Conservation (phyloP, 2,329 filamentous ascomycete species). For the Fusarium penzigii region DNA sequence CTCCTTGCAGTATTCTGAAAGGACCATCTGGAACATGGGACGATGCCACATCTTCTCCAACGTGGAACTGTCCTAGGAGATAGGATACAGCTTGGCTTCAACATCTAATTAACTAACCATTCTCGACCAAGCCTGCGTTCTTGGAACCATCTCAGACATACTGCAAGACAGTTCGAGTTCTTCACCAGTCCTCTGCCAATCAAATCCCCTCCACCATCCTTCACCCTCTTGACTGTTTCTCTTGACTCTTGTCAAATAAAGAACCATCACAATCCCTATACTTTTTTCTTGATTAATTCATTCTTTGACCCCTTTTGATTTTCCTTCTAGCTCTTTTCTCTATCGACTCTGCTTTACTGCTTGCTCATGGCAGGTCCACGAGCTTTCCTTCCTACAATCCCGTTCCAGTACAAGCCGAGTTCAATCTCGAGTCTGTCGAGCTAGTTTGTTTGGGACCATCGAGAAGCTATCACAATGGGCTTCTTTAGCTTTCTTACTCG, state of each 20-base stretch:
- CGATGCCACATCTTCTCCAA: not conserved
- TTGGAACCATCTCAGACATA: not conserved
- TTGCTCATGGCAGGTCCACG: slow-evolving; percentile 20
- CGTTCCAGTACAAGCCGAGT: not conserved
- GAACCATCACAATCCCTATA: slow-evolving; percentile 11
- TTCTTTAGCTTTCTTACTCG: slow-evolving; percentile 28
- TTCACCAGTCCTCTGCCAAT: not conserved
- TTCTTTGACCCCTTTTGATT: not conserved
- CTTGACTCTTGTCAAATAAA: slow-evolving; percentile 12
- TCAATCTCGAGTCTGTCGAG: not conserved
- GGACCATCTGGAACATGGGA: too few relatives aligned
- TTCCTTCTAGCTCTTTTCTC: slow-evolving; percentile 1
- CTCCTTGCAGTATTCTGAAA: too few relatives aligned
- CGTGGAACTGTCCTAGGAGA: not conserved
- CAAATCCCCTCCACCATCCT: slow-evolving; percentile 8
- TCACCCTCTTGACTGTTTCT: slow-evolving; percentile 9
- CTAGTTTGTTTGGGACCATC: slow-evolving; percentile 21
- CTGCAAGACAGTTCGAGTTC: not conserved
- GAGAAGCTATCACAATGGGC: slow-evolving; percentile 25
- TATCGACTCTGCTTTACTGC: slow-evolving; percentile 9
- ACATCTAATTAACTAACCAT: not conserved
- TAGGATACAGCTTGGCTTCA: not conserved
- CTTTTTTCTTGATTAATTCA: not conserved
- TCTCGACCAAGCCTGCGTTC: not conserved
- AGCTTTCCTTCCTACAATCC: slow-evolving; percentile 3